These are phyloP conservation scores for Xylaria arbuscula DNA, from an alignment of 2,329 filamentous ascomycete species.

Conservation along the genomic window DNA sequence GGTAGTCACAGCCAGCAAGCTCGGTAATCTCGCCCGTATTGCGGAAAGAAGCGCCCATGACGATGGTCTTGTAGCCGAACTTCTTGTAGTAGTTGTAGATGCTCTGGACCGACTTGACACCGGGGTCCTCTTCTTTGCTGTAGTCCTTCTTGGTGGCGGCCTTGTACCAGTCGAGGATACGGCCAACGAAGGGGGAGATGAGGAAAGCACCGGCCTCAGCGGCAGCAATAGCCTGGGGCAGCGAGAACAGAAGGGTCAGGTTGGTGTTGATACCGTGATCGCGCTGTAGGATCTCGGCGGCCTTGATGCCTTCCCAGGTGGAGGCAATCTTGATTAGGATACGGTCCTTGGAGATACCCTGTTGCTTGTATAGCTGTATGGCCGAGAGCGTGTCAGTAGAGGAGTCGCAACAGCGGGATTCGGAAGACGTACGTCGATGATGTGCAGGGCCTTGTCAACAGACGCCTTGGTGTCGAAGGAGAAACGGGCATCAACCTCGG, in stretches of 20 bases:
- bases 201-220: constrained; percentile 96
- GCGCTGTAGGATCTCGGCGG: constrained; percentile 93
- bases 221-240: constrained; percentile 91
- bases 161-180: constrained; percentile 99
- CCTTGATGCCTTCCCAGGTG: constrained; percentile 99
- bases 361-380: constrained; percentile 87
- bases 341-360: constrained; percentile 92
- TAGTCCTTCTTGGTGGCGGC: constrained; percentile 93
- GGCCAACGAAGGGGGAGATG: constrained; percentile 98
- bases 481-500: constrained; percentile 95
- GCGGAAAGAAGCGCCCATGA: constrained; percentile 99
- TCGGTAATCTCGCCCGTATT: constrained; percentile 97
- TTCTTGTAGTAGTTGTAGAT: constrained; percentile 99
- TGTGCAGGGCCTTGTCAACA: constrained; percentile 94
- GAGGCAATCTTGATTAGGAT: constrained; percentile 99
- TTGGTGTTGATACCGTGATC: constrained; percentile 98
- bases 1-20: constrained; percentile 97
- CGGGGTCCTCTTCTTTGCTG: constrained; percentile 88
- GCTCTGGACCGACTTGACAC: constrained; percentile 89
- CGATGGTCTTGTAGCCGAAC: constrained; percentile 97
- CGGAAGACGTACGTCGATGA: constrained; percentile 80
- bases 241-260: constrained; percentile 98
- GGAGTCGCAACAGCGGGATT: neutral
- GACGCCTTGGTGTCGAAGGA: constrained; percentile 95
- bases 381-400: constrained; percentile 27